Conservation (phyloP, 2,329 filamentous ascomycete species). For the Penicillium frequentans region DNA sequence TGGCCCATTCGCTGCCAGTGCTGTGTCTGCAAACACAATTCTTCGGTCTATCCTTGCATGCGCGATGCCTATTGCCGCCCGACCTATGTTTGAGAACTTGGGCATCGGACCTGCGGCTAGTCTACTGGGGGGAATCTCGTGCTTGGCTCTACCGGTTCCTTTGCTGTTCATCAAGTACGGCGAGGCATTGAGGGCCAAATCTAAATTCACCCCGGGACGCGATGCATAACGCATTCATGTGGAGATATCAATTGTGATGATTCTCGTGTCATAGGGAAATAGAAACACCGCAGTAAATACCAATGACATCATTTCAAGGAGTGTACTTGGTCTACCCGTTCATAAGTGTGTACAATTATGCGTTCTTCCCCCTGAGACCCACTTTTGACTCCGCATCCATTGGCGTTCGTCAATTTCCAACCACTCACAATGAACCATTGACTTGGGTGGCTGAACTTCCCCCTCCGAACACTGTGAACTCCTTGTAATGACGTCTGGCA, state of each 20-base stretch:
- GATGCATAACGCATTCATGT: neutral
- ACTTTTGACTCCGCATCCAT: neutral
- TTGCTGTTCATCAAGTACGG: constrained; percentile 48
- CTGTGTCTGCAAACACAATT: constrained; percentile 47
- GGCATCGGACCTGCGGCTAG: constrained; percentile 45
- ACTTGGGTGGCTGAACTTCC: neutral
- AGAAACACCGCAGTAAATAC: too few species aligned
- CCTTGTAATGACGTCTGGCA: neutral
- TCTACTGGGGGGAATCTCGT: constrained; percentile 44
- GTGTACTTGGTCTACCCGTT: neutral
- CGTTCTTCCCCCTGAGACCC: neutral
- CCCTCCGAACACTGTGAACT: neutral
- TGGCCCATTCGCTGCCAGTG: constrained; percentile 43
- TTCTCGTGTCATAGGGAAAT: too few species aligned
- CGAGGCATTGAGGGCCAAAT: constrained; percentile 39
- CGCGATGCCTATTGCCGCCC: constrained; percentile 36
- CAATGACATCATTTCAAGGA: neutral
- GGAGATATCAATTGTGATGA: neutral
- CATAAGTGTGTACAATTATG: neutral
- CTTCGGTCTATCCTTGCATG: constrained; percentile 44
- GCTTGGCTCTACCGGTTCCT: constrained; percentile 44
- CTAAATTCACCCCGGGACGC: constrained; percentile 37
- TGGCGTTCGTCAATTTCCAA: neutral
- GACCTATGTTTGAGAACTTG: constrained; percentile 43
- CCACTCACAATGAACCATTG: neutral